These are phyloP conservation scores for Fraxinus nigra DNA, from an alignment of 305 asterid genomes.

Conservation along the genomic window DNA sequence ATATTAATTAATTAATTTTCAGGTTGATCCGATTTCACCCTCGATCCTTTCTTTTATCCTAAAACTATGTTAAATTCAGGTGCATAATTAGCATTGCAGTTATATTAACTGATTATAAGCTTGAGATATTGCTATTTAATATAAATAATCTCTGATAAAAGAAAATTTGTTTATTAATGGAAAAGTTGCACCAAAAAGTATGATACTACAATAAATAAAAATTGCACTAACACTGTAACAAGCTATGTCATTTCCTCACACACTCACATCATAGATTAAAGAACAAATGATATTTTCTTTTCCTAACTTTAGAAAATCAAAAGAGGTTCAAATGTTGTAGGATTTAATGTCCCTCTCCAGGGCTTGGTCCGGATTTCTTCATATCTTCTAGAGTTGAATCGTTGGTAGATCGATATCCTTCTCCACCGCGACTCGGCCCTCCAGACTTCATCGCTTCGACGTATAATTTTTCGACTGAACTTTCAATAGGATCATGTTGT, in stretches of 20 bases:
- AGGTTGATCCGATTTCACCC: no score
- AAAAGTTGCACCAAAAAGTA: not conserved
- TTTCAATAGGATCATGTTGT: constrained; percentile 1
- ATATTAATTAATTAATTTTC: no score
- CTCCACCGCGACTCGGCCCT: constrained; percentile 44
- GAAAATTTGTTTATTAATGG: not conserved
- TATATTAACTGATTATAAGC: not conserved
- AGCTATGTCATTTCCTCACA: not conserved
- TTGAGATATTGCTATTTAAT: not conserved
- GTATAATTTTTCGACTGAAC: constrained; percentile 22
- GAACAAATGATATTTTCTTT: not conserved
- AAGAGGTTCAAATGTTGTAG: not conserved
- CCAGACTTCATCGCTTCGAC: constrained; percentile 41
- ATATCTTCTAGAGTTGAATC: constrained; percentile 32
- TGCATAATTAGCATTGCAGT: not conserved
- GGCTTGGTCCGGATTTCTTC: constrained; percentile 50
- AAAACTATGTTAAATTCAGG: no score
- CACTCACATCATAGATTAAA: not conserved
- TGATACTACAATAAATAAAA: not conserved
- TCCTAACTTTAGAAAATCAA: not conserved
- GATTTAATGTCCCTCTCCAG: constrained; percentile 45
- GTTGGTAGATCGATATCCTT: constrained; percentile 20
- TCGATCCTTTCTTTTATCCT: no score
- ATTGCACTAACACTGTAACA: no score
- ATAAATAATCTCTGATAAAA: not conserved